Percentiles rank a stretch among this genome's conserved stretches.
Evolutionary conservation across 768 basidiomycete genomes (phyloP).

Genomic region (Auriscalpium orientale): DNA sequence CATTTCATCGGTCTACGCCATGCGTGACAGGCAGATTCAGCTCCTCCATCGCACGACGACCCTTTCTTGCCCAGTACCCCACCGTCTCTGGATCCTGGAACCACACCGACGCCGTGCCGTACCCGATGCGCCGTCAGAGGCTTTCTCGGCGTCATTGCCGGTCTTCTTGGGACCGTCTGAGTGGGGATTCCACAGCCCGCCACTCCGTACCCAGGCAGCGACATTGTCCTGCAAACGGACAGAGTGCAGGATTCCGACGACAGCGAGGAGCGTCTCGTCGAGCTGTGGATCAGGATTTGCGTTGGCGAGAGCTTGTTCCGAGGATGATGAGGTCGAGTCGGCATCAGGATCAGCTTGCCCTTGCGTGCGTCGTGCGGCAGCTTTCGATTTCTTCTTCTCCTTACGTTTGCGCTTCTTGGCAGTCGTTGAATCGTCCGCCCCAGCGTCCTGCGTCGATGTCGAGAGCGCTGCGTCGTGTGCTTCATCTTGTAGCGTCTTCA

Average conservation of each 20-base stretch:
- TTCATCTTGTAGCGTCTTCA: neutral
- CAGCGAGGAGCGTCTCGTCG: conserved; percentile 55
- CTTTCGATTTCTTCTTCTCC: conserved; percentile 6
- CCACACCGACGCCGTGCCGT: conserved; percentile 32
- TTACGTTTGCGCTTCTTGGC: conserved; percentile 22
- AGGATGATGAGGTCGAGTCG: neutral
- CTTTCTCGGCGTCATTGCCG: neutral
- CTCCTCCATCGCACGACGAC: conserved; percentile 39
- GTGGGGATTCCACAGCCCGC: conserved; percentile 36
- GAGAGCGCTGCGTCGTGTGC: conserved; percentile 14
- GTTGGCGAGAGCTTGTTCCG: conserved; percentile 5
- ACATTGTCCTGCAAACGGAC: conserved; percentile 55
- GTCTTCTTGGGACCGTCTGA: neutral
- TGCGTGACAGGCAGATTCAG: conserved; percentile 40
- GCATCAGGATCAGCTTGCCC: neutral
- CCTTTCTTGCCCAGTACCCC: conserved; percentile 44
- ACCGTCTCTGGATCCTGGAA: conserved; percentile 39
- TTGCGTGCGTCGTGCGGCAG: neutral
- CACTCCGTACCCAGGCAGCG: conserved; percentile 56
- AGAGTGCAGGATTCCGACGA: conserved; percentile 58
- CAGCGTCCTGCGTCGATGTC: neutral
- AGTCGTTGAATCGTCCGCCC: neutral
- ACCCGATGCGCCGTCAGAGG: neutral
- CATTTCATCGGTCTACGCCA: conserved; percentile 23
- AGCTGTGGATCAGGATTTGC: conserved; percentile 16